Evolutionary conservation across 192 early-diverging fungal species (phyloP).

Genomic region (Backusella australiensis): DNA sequence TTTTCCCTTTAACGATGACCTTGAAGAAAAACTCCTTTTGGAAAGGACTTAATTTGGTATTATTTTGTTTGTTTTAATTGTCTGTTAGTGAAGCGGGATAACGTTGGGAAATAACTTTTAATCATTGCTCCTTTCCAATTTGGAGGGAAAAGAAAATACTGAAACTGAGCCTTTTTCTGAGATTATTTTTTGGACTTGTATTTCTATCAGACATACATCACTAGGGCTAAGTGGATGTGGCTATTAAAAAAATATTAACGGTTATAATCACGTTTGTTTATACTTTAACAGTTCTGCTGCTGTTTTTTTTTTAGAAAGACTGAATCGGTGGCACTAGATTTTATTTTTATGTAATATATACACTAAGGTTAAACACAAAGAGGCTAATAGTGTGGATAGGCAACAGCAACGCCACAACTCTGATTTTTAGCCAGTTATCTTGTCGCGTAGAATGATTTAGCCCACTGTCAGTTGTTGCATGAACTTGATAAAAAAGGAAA

Average conservation of each 20-base stretch:
- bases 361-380: background rate
- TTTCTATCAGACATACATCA: background rate
- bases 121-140: background rate
- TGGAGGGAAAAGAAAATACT: background rate
- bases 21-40: background rate
- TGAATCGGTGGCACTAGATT: background rate
- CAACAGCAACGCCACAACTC: background rate
- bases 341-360: background rate
- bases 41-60: background rate
- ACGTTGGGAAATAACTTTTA: background rate
- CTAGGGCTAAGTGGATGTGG: background rate
- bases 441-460: background rate
- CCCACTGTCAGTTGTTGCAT: background rate
- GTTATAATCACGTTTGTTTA: background rate
- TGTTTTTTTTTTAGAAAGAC: background rate
- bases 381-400: background rate
- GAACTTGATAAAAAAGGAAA: background rate
- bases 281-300: background rate
- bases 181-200: background rate
- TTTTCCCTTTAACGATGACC: background rate
- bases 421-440: background rate
- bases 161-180: background rate
- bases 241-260: background rate
- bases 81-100: background rate
- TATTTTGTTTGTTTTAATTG: background rate